Evolutionary conservation across 352 stramenopile species (phyloP).

Genomic region (Pythium brassicae): DNA sequence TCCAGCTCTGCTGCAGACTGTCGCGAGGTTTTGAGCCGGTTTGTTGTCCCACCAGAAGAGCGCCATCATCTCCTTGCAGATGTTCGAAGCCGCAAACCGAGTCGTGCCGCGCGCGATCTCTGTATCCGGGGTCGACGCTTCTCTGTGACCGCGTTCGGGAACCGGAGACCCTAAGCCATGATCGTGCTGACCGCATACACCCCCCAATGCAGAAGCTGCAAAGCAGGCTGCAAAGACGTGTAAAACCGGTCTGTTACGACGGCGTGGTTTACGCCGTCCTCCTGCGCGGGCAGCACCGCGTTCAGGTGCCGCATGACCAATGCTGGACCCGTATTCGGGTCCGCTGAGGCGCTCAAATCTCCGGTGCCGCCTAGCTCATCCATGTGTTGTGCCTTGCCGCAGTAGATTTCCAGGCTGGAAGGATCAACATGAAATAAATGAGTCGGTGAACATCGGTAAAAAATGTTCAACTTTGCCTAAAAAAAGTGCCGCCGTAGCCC

Average conservation of each 20-base stretch:
- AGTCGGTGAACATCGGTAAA: neutral
- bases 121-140: neutral
- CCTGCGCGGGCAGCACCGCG: neutral
- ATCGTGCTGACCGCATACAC: neutral
- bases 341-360: neutral
- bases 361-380: neutral
- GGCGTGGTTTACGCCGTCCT: neutral
- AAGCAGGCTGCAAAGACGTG: neutral
- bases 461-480: conserved; percentile 1
- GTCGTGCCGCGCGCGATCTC: too few relatives aligned
- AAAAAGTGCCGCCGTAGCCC: neutral
- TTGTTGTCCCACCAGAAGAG: conserved; percentile 1
- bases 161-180: neutral
- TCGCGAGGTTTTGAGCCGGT: neutral
- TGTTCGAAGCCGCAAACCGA: neutral
- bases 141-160: neutral
- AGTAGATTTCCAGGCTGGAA: neutral
- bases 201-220: too few relatives aligned
- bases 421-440: neutral
- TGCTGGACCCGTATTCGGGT: neutral
- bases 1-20: neutral
- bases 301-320: neutral
- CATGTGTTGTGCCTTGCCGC: neutral
- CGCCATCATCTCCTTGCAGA: neutral
- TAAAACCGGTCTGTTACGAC: conserved; percentile 2